phyloP scores from a whole-genome alignment of 1,139 yeast species.

The Magnusiomyces tetraspermus region DNA sequence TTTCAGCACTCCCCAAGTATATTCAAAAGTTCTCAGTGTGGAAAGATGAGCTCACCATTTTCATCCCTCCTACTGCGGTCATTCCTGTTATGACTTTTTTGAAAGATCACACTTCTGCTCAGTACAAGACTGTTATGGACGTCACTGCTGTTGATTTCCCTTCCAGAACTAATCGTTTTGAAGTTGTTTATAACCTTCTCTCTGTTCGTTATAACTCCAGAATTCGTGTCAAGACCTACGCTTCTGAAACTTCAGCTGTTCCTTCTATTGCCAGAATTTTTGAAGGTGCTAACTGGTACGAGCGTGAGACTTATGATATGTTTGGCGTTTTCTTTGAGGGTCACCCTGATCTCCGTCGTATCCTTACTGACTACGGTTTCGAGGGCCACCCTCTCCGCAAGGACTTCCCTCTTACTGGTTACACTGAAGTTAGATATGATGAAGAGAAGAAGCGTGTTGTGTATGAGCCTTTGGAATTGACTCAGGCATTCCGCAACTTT shows the following conservation, averaged over 20 bases:
- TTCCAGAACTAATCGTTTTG: conserved; percentile 73
- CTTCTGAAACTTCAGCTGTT: conserved; percentile 72
- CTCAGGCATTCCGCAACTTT: conserved; percentile 89
- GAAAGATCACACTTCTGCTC: conserved; percentile 71
- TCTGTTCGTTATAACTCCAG: conserved; percentile 80
- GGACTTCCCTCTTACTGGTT: conserved; percentile 89
- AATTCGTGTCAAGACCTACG: conserved; percentile 82
- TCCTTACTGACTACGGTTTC: conserved; percentile 86
- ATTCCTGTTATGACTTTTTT: conserved; percentile 62
- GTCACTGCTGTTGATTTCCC: conserved; percentile 86
- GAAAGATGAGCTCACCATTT: conserved; percentile 79
- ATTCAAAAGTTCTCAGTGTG: conserved; percentile 80
- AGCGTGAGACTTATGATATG: conserved; percentile 80
- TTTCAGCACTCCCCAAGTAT: conserved; percentile 71
- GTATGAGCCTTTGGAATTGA: conserved; percentile 80
- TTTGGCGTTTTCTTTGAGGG: conserved; percentile 80
- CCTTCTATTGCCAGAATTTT: conserved; percentile 64
- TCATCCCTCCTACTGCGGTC: conserved; percentile 67
- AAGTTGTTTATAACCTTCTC: conserved; percentile 73
- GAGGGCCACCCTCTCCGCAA: conserved; percentile 89
- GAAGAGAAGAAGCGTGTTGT: conserved; percentile 85
- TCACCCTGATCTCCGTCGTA: conserved; percentile 84
- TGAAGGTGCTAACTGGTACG: conserved; percentile 85
- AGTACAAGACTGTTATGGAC: conserved; percentile 70
- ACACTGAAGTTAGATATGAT: conserved; percentile 82